Evolutionary conservation across 352 stramenopile species (phyloP).

Genomic region (Blastocystis sp.): DNA sequence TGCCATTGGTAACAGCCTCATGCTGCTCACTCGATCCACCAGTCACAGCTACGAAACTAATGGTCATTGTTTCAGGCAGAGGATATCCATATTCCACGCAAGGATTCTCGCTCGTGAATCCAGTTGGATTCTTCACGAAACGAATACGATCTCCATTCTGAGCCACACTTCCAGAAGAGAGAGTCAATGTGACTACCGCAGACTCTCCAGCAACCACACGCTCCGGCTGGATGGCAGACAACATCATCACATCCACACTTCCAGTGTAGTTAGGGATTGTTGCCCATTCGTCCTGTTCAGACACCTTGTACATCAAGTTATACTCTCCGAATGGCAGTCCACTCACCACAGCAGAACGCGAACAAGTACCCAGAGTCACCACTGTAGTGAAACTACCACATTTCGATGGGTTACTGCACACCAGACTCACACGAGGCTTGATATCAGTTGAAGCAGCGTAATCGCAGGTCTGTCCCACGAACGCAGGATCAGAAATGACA

Average conservation of each 20-base stretch:
- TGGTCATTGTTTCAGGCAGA: slow-evolving; percentile 53
- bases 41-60: not conserved
- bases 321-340: slow-evolving; percentile 35
- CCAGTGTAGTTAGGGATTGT: slow-evolving; percentile 27
- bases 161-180: slow-evolving; percentile 10
- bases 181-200: slow-evolving; percentile 3
- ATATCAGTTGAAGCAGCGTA: slow-evolving; percentile 47
- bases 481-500: slow-evolving; percentile 24
- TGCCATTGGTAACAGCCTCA: slow-evolving; percentile 24
- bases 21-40: not conserved
- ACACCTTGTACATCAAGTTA: slow-evolving; percentile 15
- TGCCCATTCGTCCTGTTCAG: not conserved
- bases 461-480: slow-evolving; percentile 51
- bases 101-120: slow-evolving; percentile 41
- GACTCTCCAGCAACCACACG: slow-evolving; percentile 44
- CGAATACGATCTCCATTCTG: slow-evolving; percentile 58
- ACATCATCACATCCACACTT: slow-evolving; percentile 33
- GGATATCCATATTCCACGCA: slow-evolving; percentile 49
- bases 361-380: slow-evolving; percentile 44
- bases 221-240: slow-evolving; percentile 25
- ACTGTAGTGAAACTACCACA: not conserved
- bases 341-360: slow-evolving; percentile 29
- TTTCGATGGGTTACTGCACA: slow-evolving; percentile 46
- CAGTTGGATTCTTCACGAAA: slow-evolving; percentile 41
- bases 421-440: not conserved